Percentiles rank a stretch among this genome's conserved stretches.
These are phyloP conservation scores for Trapa incisa DNA, from an alignment of 345 rosid genomes.

Conservation along the genomic window DNA sequence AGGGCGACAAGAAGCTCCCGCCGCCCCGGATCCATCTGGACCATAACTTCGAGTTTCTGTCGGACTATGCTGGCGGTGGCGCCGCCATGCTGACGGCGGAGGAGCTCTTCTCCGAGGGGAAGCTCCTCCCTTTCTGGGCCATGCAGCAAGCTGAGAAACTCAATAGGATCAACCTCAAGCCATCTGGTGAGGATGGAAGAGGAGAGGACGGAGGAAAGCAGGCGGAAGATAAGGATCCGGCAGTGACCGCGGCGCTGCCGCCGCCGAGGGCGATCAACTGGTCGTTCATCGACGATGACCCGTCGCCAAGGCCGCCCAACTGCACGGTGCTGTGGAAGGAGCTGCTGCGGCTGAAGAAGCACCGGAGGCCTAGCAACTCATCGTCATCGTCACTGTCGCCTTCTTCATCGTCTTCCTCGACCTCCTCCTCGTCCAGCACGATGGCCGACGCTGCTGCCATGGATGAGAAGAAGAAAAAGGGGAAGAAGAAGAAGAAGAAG, in stretches of 20 bases:
- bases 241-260: background rate
- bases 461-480: constrained; percentile 10
- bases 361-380: constrained; percentile 17
- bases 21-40: constrained; percentile 14
- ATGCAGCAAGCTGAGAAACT: constrained; percentile 65
- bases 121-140: constrained; percentile 78
- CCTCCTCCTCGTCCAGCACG: constrained; percentile 13
- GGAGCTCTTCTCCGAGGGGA: constrained; percentile 78
- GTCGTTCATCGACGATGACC: constrained; percentile 88
- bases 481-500: constrained; percentile 5
- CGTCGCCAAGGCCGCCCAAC: constrained; percentile 92
- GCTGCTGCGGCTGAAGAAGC: constrained; percentile 64
- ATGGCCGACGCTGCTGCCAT: constrained; percentile 5
- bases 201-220: constrained; percentile 4
- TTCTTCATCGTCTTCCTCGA: constrained; percentile 26
- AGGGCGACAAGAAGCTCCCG: background rate
- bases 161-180: constrained; percentile 33
- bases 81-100: constrained; percentile 58
- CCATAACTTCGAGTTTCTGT: constrained; percentile 60
- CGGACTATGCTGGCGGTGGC: constrained; percentile 31
- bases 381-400: constrained; percentile 55
- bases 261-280: background rate
- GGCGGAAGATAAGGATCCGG: background rate
- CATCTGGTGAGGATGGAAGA: constrained; percentile 23
- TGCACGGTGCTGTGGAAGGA: constrained; percentile 94